phyloP scores from a whole-genome alignment of 176 grass and related monocot species.

The Secale cereale region DNA sequence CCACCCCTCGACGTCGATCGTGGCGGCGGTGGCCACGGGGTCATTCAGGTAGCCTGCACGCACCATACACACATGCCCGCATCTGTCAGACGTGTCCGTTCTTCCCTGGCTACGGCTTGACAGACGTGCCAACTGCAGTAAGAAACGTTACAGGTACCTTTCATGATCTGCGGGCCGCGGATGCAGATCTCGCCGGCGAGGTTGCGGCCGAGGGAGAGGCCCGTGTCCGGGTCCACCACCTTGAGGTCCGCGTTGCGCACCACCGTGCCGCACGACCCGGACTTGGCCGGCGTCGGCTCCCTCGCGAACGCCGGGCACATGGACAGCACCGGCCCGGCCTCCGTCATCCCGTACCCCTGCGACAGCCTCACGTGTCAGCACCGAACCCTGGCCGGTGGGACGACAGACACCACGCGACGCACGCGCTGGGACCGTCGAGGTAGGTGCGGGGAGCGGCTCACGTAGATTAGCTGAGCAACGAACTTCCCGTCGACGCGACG shows the following conservation, averaged over 20 bases:
- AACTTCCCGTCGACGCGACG: background rate
- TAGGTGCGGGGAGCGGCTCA: constrained; percentile 15
- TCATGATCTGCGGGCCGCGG: constrained; percentile 95
- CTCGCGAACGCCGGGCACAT: constrained; percentile 92
- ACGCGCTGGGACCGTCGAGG: background rate
- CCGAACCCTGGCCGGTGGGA: no score
- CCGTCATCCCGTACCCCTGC: constrained; percentile 96
- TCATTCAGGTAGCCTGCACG: constrained; percentile 76
- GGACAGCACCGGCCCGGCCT: constrained; percentile 90
- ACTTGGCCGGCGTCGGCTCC: constrained; percentile 59
- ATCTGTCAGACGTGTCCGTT: no score
- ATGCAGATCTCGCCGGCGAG: constrained; percentile 93
- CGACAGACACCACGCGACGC: background rate
- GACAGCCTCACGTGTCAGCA: background rate
- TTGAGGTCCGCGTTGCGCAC: constrained; percentile 91
- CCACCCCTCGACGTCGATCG: constrained; percentile 83
- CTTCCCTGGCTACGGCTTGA: no score
- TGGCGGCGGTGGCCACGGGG: constrained; percentile 61
- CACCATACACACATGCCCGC: no score
- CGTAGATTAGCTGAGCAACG: background rate
- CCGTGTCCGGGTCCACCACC: constrained; percentile 79
- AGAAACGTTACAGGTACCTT: constrained; percentile 28
- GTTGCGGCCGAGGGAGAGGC: constrained; percentile 64
- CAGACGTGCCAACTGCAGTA: background rate
- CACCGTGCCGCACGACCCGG: constrained; percentile 81